Percentiles rank a stretch among this genome's conserved stretches.
These are phyloP conservation scores for Arachnopeziza araneosa DNA, from an alignment of 2,329 filamentous ascomycete genomes.

Conservation along the genomic window DNA sequence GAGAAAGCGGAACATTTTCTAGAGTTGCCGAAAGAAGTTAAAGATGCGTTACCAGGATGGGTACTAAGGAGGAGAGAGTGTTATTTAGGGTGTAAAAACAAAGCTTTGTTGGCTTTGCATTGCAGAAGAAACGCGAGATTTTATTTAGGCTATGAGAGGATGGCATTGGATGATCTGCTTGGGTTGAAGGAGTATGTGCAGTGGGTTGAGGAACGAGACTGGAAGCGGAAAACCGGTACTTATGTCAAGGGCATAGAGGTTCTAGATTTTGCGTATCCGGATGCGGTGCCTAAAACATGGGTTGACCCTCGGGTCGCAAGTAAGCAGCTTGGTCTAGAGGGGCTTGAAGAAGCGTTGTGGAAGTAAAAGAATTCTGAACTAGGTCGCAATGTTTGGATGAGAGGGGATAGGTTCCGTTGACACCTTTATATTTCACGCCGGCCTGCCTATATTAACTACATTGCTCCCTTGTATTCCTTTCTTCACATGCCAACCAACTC, in stretches of 20 bases:
- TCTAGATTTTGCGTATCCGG: background rate
- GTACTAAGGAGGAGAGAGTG: background rate
- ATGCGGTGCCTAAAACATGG: background rate
- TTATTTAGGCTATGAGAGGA: background rate
- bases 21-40: constrained; percentile 1
- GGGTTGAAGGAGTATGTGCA: background rate
- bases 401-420: background rate
- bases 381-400: background rate
- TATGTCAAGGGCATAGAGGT: background rate
- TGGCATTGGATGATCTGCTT: background rate
- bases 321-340: background rate
- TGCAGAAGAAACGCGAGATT: background rate
- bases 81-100: background rate
- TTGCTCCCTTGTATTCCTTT: background rate
- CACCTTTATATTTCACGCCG: background rate
- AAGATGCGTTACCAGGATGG: constrained; percentile 2
- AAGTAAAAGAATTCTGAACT: background rate
- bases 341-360: background rate
- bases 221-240: background rate
- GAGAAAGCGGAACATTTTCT: constrained; percentile 6
- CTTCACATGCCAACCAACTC: background rate
- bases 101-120: background rate
- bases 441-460: background rate
- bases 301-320: background rate
- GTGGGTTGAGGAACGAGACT: constrained; percentile 2